These are phyloP conservation scores for Penium margaritaceum DNA, from an alignment of 139 green algal genomes.

Conservation along the genomic window DNA sequence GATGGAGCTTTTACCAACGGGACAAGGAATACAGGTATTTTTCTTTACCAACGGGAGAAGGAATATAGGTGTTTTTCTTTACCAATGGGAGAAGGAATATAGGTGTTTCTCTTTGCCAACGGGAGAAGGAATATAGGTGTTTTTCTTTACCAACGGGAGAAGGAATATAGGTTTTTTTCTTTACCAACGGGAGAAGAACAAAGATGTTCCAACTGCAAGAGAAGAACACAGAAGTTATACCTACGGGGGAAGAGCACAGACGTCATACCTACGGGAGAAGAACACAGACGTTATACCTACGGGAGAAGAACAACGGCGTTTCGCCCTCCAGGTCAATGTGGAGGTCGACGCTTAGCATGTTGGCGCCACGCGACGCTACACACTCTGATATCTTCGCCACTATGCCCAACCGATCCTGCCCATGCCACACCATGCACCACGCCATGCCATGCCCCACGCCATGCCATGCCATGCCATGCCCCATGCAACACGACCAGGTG, in stretches of 20 bases:
- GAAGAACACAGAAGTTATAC: background rate
- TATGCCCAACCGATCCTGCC: slow-evolving; percentile 31
- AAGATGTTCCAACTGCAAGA: background rate
- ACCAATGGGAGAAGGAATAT: no score
- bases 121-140: slow-evolving; percentile 7
- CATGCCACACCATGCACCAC: no score
- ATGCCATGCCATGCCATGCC: no score
- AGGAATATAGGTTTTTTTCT: slow-evolving; percentile 10
- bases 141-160: no score
- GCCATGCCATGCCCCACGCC: no score
- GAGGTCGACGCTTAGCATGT: slow-evolving; percentile 28
- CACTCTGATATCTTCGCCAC: slow-evolving; percentile 30
- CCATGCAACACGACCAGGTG: no score
- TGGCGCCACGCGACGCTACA: slow-evolving; percentile 21
- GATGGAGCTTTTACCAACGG: no score
- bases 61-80: no score
- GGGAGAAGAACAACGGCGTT: slow-evolving; percentile 28
- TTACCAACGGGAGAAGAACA: background rate
- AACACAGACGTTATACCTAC: no score
- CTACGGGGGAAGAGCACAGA: background rate
- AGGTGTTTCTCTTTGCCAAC: no score
- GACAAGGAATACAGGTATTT: no score
- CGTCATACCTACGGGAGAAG: background rate
- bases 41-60: no score
- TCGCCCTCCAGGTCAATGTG: slow-evolving; percentile 31